phyloP scores from a whole-genome alignment of 768 basidiomycete genomes.

The Pisolithus microcarpus region DNA sequence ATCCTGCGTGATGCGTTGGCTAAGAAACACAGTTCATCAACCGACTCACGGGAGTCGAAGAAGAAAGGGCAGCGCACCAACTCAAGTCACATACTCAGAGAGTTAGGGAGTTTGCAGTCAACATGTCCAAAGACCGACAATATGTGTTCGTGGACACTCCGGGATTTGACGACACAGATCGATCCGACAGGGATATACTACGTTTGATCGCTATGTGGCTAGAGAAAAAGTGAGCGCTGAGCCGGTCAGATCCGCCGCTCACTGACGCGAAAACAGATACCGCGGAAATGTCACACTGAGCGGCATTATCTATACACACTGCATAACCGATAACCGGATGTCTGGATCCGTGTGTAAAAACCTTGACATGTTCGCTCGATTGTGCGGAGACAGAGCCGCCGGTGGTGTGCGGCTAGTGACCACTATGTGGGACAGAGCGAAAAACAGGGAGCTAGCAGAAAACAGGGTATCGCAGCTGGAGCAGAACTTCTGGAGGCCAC shows the following conservation, averaged over 20 bases:
- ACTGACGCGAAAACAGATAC: neutral
- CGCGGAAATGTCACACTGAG: conserved; percentile 8
- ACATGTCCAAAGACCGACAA: neutral
- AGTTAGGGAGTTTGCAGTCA: too few relatives aligned
- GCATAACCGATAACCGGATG: conserved; percentile 31
- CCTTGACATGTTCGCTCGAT: conserved; percentile 26
- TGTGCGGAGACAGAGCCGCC: conserved; percentile 28
- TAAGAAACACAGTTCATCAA: too few relatives aligned
- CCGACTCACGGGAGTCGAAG: too few relatives aligned
- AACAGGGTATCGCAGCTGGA: conserved; percentile 21
- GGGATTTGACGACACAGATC: neutral
- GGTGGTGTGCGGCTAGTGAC: conserved; percentile 22
- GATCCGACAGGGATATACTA: too few relatives aligned
- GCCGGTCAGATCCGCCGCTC: too few relatives aligned
- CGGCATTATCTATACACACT: conserved; percentile 31
- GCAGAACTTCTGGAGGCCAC: conserved; percentile 14
- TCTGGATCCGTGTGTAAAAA: conserved; percentile 24
- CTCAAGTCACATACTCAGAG: too few relatives aligned
- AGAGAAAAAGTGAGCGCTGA: too few relatives aligned
- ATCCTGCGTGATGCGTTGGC: too few relatives aligned
- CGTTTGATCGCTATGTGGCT: too few relatives aligned
- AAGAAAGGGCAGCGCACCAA: too few relatives aligned
- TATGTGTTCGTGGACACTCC: conserved; percentile 17
- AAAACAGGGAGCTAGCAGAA: conserved; percentile 4
- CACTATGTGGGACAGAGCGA: conserved; percentile 6